A percentile compares a stretch with the other conserved stretches of the same genome.
Evolutionary conservation across 805 yeast genomes (phyloP).

Genomic region (Metschnikowia reukaufii): DNA sequence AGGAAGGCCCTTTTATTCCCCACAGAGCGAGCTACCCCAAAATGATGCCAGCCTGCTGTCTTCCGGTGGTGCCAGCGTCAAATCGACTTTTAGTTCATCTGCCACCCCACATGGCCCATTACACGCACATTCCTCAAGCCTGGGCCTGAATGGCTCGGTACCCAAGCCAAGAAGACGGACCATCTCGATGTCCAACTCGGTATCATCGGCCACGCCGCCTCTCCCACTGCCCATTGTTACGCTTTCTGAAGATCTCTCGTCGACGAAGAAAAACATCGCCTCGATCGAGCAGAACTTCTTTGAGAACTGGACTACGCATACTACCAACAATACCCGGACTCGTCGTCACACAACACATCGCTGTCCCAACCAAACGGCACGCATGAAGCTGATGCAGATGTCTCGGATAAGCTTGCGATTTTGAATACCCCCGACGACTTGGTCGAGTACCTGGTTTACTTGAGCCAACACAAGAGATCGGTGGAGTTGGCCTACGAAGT

Average conservation of each 20-base stretch:
- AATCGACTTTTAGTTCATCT: conserved; percentile 17
- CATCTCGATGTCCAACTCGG: conserved; percentile 23
- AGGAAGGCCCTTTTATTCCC: conserved; percentile 6
- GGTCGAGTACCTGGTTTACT: conserved; percentile 32
- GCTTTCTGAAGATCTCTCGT: conserved; percentile 34
- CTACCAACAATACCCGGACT: not conserved
- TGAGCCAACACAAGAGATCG: conserved; percentile 34
- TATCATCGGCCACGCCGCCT: conserved; percentile 28
- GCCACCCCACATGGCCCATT: conserved; percentile 11
- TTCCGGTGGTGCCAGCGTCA: conserved; percentile 15
- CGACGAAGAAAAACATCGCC: conserved; percentile 28
- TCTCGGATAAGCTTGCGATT: conserved; percentile 16
- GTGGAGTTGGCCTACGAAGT: conserved; percentile 35
- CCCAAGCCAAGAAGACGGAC: conserved; percentile 21
- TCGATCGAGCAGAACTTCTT: conserved; percentile 39
- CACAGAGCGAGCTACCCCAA: conserved; percentile 13
- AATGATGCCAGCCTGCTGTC: conserved; percentile 17
- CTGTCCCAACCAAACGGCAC: not conserved
- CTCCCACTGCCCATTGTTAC: conserved; percentile 40
- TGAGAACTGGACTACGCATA: conserved; percentile 19
- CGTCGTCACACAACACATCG: not conserved
- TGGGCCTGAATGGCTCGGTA: conserved; percentile 13
- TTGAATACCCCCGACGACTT: conserved; percentile 28
- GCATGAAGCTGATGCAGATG: not conserved
- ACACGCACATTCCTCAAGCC: conserved; percentile 17